phyloP scores from a whole-genome alignment of 2,329 filamentous ascomycete genomes.

The Chalara sp. region DNA sequence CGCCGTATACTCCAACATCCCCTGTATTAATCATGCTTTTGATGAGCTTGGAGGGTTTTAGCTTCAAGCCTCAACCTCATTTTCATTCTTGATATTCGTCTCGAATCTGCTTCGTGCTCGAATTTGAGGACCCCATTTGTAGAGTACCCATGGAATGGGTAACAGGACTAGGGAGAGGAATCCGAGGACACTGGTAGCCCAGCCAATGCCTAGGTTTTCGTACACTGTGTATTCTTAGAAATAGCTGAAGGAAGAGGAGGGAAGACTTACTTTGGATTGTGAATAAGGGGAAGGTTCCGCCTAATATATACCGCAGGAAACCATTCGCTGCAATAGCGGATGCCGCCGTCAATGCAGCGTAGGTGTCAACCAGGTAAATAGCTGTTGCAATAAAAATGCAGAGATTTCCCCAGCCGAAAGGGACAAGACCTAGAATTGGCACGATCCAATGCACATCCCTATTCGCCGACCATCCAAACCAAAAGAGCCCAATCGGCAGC shows the following conservation, averaged over 20 bases:
- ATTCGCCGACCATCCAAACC: slow-evolving; percentile 28
- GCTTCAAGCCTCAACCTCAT: no score
- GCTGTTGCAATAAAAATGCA: slow-evolving; percentile 38
- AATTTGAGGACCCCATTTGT: slow-evolving; percentile 24
- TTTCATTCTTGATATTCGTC: background rate
- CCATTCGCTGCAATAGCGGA: slow-evolving; percentile 6
- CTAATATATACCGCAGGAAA: slow-evolving; percentile 3
- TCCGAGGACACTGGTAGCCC: slow-evolving; percentile 32
- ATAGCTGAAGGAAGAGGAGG: background rate
- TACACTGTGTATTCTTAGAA: slow-evolving; percentile 21
- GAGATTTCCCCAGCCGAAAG: slow-evolving; percentile 53
- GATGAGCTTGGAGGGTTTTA: no score
- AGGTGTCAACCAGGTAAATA: slow-evolving; percentile 3
- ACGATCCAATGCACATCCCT: slow-evolving; percentile 4
- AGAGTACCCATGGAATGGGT: slow-evolving; percentile 35
- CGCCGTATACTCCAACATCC: no score
- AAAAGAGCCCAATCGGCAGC: slow-evolving; percentile 33
- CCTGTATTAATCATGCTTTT: no score
- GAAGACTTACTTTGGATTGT: slow-evolving; percentile 33
- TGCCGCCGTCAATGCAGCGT: background rate
- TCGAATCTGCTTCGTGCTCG: slow-evolving; percentile 2
- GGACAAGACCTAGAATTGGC: slow-evolving; percentile 31
- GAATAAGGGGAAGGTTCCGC: slow-evolving; percentile 6
- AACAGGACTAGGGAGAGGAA: slow-evolving; percentile 33
- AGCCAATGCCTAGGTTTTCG: slow-evolving; percentile 26